phyloP scores from a whole-genome alignment of 192 early-diverging fungal genomes.

The Geranomyces michiganensis region DNA sequence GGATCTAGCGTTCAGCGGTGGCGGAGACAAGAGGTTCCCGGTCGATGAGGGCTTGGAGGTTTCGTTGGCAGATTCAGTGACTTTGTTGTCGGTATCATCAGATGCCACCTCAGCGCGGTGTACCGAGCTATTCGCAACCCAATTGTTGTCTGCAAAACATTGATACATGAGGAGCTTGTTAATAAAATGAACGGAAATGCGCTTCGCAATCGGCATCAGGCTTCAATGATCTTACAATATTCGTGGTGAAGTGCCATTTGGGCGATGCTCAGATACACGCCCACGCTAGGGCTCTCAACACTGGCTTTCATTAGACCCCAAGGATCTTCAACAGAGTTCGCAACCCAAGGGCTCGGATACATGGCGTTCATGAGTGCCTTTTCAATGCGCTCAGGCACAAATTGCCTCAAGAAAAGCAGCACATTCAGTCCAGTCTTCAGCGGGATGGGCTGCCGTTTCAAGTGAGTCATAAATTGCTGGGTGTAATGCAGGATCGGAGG shows the following conservation, averaged over 20 bases:
- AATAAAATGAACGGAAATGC: too few relatives aligned
- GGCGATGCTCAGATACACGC: conserved; percentile 40
- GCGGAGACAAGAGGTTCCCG: background rate
- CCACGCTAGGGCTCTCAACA: conserved; percentile 48
- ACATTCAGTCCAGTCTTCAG: conserved; percentile 33
- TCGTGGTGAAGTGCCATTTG: conserved; percentile 44
- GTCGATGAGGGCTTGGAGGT: background rate
- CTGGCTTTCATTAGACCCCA: conserved; percentile 31
- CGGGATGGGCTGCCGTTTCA: conserved; percentile 45
- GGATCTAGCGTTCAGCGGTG: too few relatives aligned
- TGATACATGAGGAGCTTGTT: background rate
- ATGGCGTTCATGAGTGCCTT: conserved; percentile 44
- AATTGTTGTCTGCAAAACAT: conserved; percentile 33
- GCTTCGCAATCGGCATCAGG: too few relatives aligned
- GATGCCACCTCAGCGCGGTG: conserved; percentile 40
- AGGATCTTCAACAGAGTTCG: conserved; percentile 49
- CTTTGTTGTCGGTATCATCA: background rate
- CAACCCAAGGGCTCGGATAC: conserved; percentile 50
- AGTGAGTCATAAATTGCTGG: conserved; percentile 32
- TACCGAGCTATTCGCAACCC: conserved; percentile 37
- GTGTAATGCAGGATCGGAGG: conserved; percentile 6
- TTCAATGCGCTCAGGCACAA: conserved; percentile 43
- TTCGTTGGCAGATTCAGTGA: background rate
- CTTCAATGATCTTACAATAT: conserved; percentile 39
- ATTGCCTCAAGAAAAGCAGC: conserved; percentile 34